phyloP scores from a whole-genome alignment of 768 basidiomycete genomes.

The Xerocomellus chrysenteron region DNA sequence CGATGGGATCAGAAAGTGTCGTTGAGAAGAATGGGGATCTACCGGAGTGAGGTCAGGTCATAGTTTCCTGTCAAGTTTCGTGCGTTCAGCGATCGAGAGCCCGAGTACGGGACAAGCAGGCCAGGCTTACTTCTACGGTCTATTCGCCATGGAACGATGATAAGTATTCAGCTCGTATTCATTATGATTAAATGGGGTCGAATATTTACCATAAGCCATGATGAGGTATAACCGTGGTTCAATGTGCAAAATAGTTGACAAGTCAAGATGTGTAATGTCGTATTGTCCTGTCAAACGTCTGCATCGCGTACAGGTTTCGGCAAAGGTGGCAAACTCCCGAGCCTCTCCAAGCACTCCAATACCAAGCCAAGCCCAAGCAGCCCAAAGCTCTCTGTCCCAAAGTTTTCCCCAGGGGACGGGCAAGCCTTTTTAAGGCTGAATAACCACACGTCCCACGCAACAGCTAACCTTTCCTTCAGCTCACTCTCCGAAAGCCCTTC shows the following conservation, averaged over 20 bases:
- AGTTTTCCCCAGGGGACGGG: slow-evolving; percentile 28
- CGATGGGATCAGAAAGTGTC: neutral
- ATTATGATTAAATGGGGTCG: neutral
- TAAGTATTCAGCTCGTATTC: slow-evolving; percentile 3
- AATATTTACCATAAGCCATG: slow-evolving; percentile 22
- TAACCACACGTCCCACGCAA: slow-evolving; percentile 68
- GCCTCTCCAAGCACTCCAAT: slow-evolving; percentile 54
- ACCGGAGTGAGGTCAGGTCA: slow-evolving; percentile 13
- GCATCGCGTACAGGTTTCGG: neutral
- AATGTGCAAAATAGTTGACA: neutral
- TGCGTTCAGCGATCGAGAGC: neutral
- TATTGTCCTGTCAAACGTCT: neutral
- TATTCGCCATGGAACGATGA: neutral
- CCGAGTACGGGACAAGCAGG: neutral
- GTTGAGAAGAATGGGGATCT: neutral
- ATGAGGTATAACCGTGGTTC: neutral
- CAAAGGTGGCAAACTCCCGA: slow-evolving; percentile 31
- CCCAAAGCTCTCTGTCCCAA: slow-evolving; percentile 66
- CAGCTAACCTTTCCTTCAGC: slow-evolving; percentile 42
- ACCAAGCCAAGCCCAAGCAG: slow-evolving; percentile 60
- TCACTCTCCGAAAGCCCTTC: slow-evolving; percentile 26
- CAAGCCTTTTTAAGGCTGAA: slow-evolving; percentile 44
- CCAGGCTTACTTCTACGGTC: slow-evolving; percentile 15
- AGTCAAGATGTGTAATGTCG: neutral
- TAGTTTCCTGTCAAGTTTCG: slow-evolving; percentile 8